These are phyloP conservation scores for Huntiella decipiens DNA, from an alignment of 2,329 filamentous ascomycete genomes.

Conservation along the genomic window DNA sequence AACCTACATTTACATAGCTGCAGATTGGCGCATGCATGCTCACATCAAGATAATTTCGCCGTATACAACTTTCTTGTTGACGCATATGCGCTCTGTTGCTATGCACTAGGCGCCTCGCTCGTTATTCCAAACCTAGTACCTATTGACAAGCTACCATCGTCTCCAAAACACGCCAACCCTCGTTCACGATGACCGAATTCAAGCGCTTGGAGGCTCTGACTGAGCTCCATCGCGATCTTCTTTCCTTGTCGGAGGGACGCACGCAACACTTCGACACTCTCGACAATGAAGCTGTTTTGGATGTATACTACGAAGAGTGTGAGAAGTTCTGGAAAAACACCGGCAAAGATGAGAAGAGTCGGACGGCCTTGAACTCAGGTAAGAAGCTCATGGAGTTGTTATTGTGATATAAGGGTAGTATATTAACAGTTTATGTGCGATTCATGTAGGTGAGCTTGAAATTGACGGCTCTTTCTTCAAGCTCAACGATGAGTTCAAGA, in stretches of 20 bases:
- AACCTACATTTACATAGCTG: too few relatives aligned
- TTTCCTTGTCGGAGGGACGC: slow-evolving; percentile 53
- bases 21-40: too few relatives aligned
- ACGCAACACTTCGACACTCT: slow-evolving; percentile 42
- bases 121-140: neutral
- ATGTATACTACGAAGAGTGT: slow-evolving; percentile 52
- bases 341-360: slow-evolving; percentile 53
- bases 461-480: slow-evolving; percentile 55
- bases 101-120: slow-evolving; percentile 25
- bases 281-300: slow-evolving; percentile 49
- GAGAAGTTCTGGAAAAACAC: slow-evolving; percentile 58
- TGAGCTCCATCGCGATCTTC: slow-evolving; percentile 69
- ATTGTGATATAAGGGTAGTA: neutral
- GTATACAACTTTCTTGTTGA: neutral
- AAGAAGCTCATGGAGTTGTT: slow-evolving; percentile 13
- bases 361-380: slow-evolving; percentile 52
- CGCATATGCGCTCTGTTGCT: slow-evolving; percentile 13
- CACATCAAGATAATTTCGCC: too few relatives aligned
- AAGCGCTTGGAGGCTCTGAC: slow-evolving; percentile 60
- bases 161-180: slow-evolving; percentile 9
- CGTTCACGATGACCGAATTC: slow-evolving; percentile 48
- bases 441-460: slow-evolving; percentile 49
- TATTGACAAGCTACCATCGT: neutral
- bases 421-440: neutral
- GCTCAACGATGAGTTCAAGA: slow-evolving; percentile 74